A percentile compares a stretch with the other conserved stretches of the same genome.
These are phyloP conservation scores for Venturia carpophila DNA, from an alignment of 2,329 filamentous ascomycete species.

Conservation along the genomic window DNA sequence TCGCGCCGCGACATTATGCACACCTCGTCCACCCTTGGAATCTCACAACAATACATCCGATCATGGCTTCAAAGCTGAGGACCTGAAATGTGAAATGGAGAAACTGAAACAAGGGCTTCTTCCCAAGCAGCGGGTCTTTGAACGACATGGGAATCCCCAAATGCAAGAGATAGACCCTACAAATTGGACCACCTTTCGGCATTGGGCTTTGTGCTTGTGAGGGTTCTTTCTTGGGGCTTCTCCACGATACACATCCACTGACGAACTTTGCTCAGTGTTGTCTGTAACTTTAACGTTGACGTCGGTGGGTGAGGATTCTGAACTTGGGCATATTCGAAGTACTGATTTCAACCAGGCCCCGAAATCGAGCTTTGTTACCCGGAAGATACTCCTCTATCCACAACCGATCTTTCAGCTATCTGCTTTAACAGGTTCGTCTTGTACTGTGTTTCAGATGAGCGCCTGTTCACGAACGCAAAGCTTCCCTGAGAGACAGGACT, in stretches of 20 bases:
- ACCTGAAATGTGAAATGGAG: constrained; percentile 17
- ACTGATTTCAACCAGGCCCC: constrained; percentile 26
- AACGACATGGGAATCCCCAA: background rate
- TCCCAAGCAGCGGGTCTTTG: background rate
- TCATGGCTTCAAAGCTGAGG: background rate
- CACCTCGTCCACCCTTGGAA: background rate
- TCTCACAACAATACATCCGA: background rate
- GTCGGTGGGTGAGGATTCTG: constrained; percentile 25
- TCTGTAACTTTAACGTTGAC: constrained; percentile 40
- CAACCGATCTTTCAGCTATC: constrained; percentile 34
- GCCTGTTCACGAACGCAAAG: constrained; percentile 21
- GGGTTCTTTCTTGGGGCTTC: constrained; percentile 16
- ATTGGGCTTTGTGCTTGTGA: constrained; percentile 37
- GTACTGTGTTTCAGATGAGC: constrained; percentile 22
- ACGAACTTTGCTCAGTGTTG: constrained; percentile 25
- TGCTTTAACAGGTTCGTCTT: constrained; percentile 32
- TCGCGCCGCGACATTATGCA: background rate
- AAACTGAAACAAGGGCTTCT: constrained; percentile 18
- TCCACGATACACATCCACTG: background rate
- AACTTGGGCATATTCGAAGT: background rate
- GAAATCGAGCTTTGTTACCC: constrained; percentile 38
- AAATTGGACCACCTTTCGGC: constrained; percentile 25
- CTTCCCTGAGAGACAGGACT: constrained; percentile 37
- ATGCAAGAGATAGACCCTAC: background rate
- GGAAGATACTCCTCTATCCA: constrained; percentile 31